Evolutionary conservation across 2,329 filamentous ascomycete genomes (phyloP).

Genomic region (Neospermospora avenae): DNA sequence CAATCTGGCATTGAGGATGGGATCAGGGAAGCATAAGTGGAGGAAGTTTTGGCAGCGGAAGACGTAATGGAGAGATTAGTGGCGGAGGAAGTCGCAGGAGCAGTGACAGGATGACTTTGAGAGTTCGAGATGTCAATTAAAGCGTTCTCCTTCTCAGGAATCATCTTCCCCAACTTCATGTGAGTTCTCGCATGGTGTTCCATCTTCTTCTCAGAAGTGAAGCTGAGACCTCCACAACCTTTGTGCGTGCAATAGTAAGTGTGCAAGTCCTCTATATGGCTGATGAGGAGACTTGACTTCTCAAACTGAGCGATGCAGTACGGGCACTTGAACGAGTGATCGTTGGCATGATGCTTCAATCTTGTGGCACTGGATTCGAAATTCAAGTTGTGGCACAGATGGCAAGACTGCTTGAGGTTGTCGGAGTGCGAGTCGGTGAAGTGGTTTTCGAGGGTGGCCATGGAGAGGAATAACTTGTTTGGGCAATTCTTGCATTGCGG

Average conservation of each 20-base stretch:
- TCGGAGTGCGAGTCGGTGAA: neutral
- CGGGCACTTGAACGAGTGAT: neutral
- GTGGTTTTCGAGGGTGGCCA: neutral
- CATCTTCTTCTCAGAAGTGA: neutral
- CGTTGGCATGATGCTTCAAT: neutral
- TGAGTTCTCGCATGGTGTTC: neutral
- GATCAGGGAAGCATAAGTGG: no score
- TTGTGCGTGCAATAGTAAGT: neutral
- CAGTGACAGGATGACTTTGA: no score
- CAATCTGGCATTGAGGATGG: no score
- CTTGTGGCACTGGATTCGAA: neutral
- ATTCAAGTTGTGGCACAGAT: neutral
- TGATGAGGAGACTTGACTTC: neutral
- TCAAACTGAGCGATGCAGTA: neutral
- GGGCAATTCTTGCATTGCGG: neutral
- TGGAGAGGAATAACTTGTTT: neutral
- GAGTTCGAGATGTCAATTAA: no score
- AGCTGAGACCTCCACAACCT: neutral
- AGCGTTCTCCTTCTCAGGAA: no score
- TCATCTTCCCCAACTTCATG: no score
- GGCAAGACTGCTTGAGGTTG: neutral
- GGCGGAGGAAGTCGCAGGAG: no score
- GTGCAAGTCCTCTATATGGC: neutral
- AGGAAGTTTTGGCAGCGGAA: no score
- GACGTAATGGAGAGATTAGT: no score